Evolutionary conservation across 1,284 basidiomycete genomes (phyloP).

Genomic region (Cryptococcus deneoformans): DNA sequence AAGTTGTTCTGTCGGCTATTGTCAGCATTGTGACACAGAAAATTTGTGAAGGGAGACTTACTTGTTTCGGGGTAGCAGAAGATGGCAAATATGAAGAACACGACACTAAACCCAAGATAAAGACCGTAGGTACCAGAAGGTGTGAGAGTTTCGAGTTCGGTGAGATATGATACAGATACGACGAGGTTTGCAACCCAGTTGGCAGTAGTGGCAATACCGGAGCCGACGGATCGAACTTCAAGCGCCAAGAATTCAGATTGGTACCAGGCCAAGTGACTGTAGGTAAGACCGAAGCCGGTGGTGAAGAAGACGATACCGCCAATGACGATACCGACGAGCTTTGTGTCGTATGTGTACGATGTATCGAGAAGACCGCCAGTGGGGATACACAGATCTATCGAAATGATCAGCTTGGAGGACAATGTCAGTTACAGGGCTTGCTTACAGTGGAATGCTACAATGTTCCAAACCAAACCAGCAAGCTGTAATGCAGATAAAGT

Average conservation of each 20-base stretch:
- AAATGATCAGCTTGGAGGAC: not conserved
- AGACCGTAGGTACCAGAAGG: conserved; percentile 8
- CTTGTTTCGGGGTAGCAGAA: conserved; percentile 30
- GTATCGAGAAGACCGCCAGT: conserved; percentile 15
- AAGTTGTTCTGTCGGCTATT: conserved; percentile 5
- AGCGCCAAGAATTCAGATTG: conserved; percentile 38
- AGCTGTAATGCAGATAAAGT: not conserved
- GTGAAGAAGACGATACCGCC: conserved; percentile 40
- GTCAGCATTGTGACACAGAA: not conserved
- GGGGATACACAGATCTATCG: conserved; percentile 5
- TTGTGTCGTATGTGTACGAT: conserved; percentile 18
- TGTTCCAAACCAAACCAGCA: conserved; percentile 29
- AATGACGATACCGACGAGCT: conserved; percentile 29
- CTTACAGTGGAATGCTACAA: conserved; percentile 32
- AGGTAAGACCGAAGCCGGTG: conserved; percentile 35
- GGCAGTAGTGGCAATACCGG: conserved; percentile 15
- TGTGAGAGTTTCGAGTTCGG: conserved; percentile 14
- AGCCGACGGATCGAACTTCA: conserved; percentile 37
- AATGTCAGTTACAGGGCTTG: not conserved
- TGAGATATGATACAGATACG: conserved; percentile 22
- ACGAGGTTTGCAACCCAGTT: conserved; percentile 26
- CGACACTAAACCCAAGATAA: conserved; percentile 18
- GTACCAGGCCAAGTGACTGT: conserved; percentile 44
- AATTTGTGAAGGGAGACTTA: conserved; percentile 1
- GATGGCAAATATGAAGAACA: conserved; percentile 17